Conservation (phyloP, 257 asterid species). For the Anisodus tanguticus region DNA sequence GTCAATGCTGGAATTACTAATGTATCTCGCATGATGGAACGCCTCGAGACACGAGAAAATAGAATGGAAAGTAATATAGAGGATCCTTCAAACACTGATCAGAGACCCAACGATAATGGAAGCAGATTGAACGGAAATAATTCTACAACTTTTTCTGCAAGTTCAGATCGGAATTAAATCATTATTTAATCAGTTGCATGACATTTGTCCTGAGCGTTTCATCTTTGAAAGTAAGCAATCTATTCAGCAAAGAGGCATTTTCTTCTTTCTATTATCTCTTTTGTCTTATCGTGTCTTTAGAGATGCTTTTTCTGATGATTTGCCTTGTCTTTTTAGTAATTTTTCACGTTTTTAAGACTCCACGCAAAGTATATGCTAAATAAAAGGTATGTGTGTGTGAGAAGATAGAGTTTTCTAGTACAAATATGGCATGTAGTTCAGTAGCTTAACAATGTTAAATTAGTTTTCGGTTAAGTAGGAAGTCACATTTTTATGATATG, state of each 20-base stretch:
- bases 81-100: not conserved
- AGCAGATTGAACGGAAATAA: constrained; percentile 1
- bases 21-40: constrained; percentile 22
- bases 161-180: constrained; percentile 1
- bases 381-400: not conserved
- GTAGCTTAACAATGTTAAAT: too few species aligned
- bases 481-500: not conserved
- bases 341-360: too few species aligned
- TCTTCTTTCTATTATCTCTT: not conserved
- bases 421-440: too few species aligned
- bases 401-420: not conserved
- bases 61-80: not conserved
- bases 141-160: not conserved
- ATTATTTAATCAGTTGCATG: not conserved
- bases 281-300: not conserved
- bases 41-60: constrained; percentile 7
- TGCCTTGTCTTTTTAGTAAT: not conserved
- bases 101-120: not conserved
- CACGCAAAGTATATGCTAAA: not conserved
- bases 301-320: not conserved
- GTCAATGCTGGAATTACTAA: constrained; percentile 13
- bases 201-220: constrained; percentile 2
- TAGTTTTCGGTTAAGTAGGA: too few species aligned
- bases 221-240: constrained; percentile 14
- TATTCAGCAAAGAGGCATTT: not conserved